Evolutionary conservation across 176 grass and related monocot genomes (phyloP), one percentile per base, ranked within the genome.

Genomic region (Avena atlantica): DNA sequence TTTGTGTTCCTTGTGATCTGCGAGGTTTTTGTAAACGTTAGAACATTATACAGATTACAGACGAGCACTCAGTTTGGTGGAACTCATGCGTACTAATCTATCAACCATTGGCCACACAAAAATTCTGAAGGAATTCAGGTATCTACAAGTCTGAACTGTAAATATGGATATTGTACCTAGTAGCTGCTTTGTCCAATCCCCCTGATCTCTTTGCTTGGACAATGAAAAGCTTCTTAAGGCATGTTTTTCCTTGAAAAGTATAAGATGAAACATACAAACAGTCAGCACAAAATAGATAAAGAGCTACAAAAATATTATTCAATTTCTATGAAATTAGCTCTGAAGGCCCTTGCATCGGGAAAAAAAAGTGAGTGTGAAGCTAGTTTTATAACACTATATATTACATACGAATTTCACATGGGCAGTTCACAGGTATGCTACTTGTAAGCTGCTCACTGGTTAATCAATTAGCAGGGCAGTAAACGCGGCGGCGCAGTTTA

Each of bases 131-230:
- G 5, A 80, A 52, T 27, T 16, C 16, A 75, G 75, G 0, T 24
- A 75, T 16, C 1, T 27, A 59, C 49, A 9, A 52, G 14, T 17
- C 23, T 52, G 23, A n/a, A 20, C 20, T 11, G 9, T 47, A 59
- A n/a, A 58, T 16, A 44, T 55, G 55, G 29, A 51, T 84, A 56
- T 12, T 23, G 51, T 83, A 93, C 94, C 94, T 93, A 20, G 76
- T 82, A 55, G 17, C 86, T 82, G 74, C 31, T 17, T 91, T 92
- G 56, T 96, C 87, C 84, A 88, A 81, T 0, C 79, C 89, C 23
- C 82, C 82, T 66, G 82, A 81, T 70, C 88, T 96, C 81, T 91
- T 96, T 71, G 91, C 91, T 58, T 86, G 69, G 58, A 93, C 51
- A 89, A 89, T 24, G 66, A 91, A 61, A 52, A 64, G 85, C 49